Conservation (phyloP, 306 rosid species). For the Cyclanthera cordifolia region DNA sequence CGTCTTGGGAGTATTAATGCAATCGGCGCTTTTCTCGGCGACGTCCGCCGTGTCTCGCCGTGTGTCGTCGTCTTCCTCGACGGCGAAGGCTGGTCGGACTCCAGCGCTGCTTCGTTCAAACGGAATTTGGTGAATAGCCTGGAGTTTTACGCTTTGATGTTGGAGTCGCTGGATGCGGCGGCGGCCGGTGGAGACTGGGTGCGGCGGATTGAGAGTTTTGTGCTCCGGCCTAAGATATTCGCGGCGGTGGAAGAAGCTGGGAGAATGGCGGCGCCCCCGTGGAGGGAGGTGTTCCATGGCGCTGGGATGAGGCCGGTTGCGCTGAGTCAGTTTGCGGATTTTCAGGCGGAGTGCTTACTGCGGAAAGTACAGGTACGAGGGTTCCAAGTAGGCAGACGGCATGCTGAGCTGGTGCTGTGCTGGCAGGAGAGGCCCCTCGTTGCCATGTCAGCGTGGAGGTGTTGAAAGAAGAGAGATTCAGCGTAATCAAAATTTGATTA, state of each 20-base stretch:
- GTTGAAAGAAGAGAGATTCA: slow-evolving; percentile 6
- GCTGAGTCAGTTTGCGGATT: slow-evolving; percentile 73
- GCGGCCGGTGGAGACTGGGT: slow-evolving; percentile 42
- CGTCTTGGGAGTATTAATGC: slow-evolving; percentile 31
- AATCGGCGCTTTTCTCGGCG: slow-evolving; percentile 28
- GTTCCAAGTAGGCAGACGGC: slow-evolving; percentile 66
- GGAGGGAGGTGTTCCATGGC: slow-evolving; percentile 56
- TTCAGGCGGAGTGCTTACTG: slow-evolving; percentile 70
- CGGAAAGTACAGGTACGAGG: slow-evolving; percentile 62
- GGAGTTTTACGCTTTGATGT: slow-evolving; percentile 53
- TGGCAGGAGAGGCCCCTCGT: slow-evolving; percentile 68
- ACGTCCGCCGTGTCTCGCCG: slow-evolving; percentile 44
- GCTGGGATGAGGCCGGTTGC: slow-evolving; percentile 73
- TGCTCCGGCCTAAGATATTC: slow-evolving; percentile 43
- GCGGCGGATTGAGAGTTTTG: slow-evolving; percentile 42
- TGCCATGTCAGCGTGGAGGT: slow-evolving; percentile 73
- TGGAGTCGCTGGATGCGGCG: slow-evolving; percentile 69
- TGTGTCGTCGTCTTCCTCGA: slow-evolving; percentile 61
- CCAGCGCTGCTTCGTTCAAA: slow-evolving; percentile 41
- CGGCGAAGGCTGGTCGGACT: slow-evolving; percentile 48
- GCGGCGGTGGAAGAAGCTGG: slow-evolving; percentile 53
- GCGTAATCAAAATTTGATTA: background rate
- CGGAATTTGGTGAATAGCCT: slow-evolving; percentile 43
- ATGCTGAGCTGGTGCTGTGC: slow-evolving; percentile 68
- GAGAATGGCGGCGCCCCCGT: slow-evolving; percentile 22